Conservation (phyloP, 108 stramenopile genomes). For the Discostella stelligeroides region DNA sequence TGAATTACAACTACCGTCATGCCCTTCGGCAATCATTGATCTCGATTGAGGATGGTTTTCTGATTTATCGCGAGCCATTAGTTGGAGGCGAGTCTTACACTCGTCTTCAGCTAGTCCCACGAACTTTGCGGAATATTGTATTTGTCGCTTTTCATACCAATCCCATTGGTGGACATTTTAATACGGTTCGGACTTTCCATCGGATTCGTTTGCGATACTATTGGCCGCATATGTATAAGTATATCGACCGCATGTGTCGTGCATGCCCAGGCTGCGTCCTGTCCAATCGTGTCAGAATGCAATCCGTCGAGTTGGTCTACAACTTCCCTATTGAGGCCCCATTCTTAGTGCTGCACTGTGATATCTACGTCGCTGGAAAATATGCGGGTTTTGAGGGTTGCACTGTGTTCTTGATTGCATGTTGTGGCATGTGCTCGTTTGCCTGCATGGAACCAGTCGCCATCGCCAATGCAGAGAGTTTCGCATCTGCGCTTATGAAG, state of each 20-base stretch:
- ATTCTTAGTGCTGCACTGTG: background rate
- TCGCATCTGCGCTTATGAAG: background rate
- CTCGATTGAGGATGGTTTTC: constrained; percentile 8
- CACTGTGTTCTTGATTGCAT: background rate
- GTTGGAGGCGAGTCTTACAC: constrained; percentile 1
- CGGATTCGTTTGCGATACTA: background rate
- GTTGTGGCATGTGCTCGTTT: too few relatives aligned
- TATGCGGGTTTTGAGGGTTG: background rate
- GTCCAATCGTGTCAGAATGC: background rate
- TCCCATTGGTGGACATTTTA: too few relatives aligned
- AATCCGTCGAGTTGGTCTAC: background rate
- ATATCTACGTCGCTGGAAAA: background rate
- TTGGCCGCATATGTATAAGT: constrained; percentile 1
- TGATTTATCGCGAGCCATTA: too few relatives aligned
- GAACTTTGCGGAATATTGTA: background rate
- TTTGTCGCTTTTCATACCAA: too few relatives aligned
- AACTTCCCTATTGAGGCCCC: background rate
- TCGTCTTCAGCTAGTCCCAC: background rate
- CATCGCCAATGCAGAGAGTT: background rate
- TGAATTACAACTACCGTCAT: too few relatives aligned
- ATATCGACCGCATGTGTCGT: background rate
- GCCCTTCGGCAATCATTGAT: too few relatives aligned
- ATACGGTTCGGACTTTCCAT: too few relatives aligned
- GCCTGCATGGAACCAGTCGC: constrained; percentile 3
- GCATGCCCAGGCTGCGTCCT: too few relatives aligned